These are phyloP conservation scores for Balansia obtecta DNA, from an alignment of 2,329 filamentous ascomycete species.

Conservation along the genomic window DNA sequence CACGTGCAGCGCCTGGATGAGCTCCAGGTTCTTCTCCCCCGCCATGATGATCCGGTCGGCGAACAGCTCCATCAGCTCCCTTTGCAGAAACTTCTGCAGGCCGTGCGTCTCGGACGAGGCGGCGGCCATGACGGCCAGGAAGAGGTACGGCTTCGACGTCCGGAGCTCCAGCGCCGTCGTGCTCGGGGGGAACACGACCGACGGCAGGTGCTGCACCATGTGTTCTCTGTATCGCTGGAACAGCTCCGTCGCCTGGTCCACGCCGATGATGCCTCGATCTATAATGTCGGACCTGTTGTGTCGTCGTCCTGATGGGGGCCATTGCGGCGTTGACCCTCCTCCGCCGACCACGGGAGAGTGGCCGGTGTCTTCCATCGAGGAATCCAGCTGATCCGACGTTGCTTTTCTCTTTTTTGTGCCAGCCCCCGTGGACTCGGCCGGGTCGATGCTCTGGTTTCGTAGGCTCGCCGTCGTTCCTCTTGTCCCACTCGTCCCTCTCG, in stretches of 20 bases:
- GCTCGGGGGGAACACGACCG: conserved; percentile 44
- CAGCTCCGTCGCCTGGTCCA: conserved; percentile 40
- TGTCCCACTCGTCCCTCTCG: too few species aligned
- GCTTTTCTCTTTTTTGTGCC: conserved; percentile 24
- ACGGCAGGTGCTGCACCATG: conserved; percentile 50
- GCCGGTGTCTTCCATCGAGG: conserved; percentile 1
- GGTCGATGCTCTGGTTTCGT: background rate
- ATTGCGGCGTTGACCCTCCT: background rate
- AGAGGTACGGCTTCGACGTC: conserved; percentile 49
- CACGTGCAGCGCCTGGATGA: conserved; percentile 68
- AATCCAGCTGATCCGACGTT: conserved; percentile 11
- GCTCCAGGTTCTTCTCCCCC: conserved; percentile 70
- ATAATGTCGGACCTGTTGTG: conserved; percentile 31
- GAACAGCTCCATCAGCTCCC: conserved; percentile 59
- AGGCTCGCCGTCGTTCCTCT: background rate
- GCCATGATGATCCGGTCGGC: conserved; percentile 63
- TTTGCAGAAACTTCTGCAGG: conserved; percentile 49
- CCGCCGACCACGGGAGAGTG: background rate
- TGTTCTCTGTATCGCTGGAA: conserved; percentile 46
- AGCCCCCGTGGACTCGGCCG: conserved; percentile 5
- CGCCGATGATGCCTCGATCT: conserved; percentile 45
- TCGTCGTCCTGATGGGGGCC: background rate
- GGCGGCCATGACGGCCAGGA: conserved; percentile 57
- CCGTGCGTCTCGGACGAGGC: conserved; percentile 44
- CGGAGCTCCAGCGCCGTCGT: conserved; percentile 44